Evolutionary conservation across 2,329 filamentous ascomycete species (phyloP).

Genomic region (Aureobasidium sp.): DNA sequence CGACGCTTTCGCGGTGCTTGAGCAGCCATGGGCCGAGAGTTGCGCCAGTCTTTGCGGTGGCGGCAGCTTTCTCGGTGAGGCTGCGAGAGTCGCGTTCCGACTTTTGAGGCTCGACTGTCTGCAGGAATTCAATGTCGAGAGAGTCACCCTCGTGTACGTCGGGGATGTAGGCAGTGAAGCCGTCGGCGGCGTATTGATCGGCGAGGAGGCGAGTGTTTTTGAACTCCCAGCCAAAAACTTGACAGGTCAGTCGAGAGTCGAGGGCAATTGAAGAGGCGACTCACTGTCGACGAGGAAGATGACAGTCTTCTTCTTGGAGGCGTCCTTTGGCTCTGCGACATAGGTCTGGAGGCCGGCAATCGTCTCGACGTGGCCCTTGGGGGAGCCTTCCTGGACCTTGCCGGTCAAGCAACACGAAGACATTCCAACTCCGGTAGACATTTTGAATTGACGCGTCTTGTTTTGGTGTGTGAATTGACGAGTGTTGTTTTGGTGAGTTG

Average conservation of each 20-base stretch:
- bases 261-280: background rate
- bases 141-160: constrained; percentile 39
- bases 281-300: constrained; percentile 42
- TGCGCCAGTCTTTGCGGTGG: constrained; percentile 35
- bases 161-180: constrained; percentile 41
- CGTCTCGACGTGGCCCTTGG: constrained; percentile 30
- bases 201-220: constrained; percentile 41
- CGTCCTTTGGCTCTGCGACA: constrained; percentile 37
- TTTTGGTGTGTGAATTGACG: no score
- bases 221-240: constrained; percentile 44
- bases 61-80: constrained; percentile 35
- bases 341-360: constrained; percentile 38
- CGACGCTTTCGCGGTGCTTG: constrained; percentile 37
- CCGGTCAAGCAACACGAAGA: constrained; percentile 38
- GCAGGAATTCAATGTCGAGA: constrained; percentile 34
- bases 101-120: constrained; percentile 38
- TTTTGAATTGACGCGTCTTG: background rate
- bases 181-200: constrained; percentile 41
- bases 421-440: constrained; percentile 33
- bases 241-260: background rate
- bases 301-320: constrained; percentile 38
- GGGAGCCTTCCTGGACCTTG: constrained; percentile 33
- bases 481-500: background rate
- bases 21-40: constrained; percentile 39
- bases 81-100: constrained; percentile 32